A percentile compares a stretch with the other conserved stretches of the same genome.
Conservation (phyloP, 2,329 filamentous ascomycete genomes). For the Apiospora hydei region DNA sequence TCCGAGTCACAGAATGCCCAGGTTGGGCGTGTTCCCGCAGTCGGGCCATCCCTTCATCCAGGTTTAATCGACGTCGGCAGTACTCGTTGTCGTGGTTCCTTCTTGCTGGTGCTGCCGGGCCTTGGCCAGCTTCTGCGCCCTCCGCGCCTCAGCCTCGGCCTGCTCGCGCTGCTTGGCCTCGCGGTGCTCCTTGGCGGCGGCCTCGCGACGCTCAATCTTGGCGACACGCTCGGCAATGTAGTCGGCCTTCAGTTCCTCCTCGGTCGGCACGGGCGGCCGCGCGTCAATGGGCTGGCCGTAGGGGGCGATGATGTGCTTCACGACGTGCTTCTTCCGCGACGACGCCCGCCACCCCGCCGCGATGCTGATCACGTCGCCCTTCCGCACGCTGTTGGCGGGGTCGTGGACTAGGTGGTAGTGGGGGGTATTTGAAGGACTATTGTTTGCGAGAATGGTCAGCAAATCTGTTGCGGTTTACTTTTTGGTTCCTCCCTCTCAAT, state of each 20-base stretch:
- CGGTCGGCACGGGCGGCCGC: constrained; percentile 69
- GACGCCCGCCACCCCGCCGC: constrained; percentile 70
- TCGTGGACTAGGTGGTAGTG: constrained; percentile 78
- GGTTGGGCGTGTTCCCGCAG: neutral
- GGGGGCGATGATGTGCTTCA: constrained; percentile 77
- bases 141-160: constrained; percentile 22
- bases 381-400: constrained; percentile 74
- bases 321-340: constrained; percentile 74
- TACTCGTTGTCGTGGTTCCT: constrained; percentile 8
- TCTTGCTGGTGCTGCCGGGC: constrained; percentile 1
- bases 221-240: constrained; percentile 53
- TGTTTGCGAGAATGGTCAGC: neutral
- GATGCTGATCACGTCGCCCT: constrained; percentile 79
- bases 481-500: neutral
- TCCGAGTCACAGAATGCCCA: neutral
- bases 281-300: constrained; percentile 67
- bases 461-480: neutral
- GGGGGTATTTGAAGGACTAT: constrained; percentile 69
- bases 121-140: constrained; percentile 20
- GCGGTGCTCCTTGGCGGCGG: constrained; percentile 30
- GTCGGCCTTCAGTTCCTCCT: constrained; percentile 63
- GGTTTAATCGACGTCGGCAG: constrained; percentile 23
- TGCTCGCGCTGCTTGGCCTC: constrained; percentile 25
- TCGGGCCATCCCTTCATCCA: neutral
- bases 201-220: constrained; percentile 49